phyloP scores from a whole-genome alignment of 306 rosid genomes.

The Arachis stenosperma region DNA sequence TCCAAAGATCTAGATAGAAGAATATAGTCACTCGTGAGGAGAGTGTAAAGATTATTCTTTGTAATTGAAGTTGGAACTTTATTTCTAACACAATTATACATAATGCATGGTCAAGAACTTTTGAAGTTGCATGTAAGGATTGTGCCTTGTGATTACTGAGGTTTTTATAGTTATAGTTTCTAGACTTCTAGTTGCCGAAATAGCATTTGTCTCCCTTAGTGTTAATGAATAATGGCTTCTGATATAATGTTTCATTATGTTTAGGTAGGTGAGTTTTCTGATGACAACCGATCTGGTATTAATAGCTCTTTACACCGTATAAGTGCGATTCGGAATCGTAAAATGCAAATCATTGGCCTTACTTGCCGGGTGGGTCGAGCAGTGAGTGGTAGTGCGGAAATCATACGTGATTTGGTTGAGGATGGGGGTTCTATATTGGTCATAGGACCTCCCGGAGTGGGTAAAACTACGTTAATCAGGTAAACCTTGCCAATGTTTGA shows the following conservation, averaged over 20 bases:
- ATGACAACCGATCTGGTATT: constrained; percentile 97
- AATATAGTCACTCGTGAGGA: neutral
- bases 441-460: constrained; percentile 99
- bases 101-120: neutral
- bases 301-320: constrained; percentile 89
- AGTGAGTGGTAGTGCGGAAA: constrained; percentile 87
- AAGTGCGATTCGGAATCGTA: constrained; percentile 94
- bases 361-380: constrained; percentile 99
- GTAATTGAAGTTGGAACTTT: neutral
- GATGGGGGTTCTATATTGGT: constrained; percentile 89
- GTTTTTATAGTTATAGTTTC: neutral
- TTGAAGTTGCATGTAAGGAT: neutral
- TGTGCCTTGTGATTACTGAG: neutral
- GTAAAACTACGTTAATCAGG: constrained; percentile 98
- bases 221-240: constrained; percentile 12
- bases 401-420: constrained; percentile 80
- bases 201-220: neutral
- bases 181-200: neutral
- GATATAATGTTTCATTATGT: constrained; percentile 11
- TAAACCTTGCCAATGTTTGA: constrained; percentile 30
- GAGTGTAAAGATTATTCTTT: neutral
- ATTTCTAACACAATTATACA: neutral
- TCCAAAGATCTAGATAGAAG: constrained; percentile 10
- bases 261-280: constrained; percentile 96
- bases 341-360: constrained; percentile 90